A percentile compares a stretch with the other conserved stretches of the same genome.
Evolutionary conservation across 306 rosid genomes (phyloP).

Genomic region (Morella rubra): DNA sequence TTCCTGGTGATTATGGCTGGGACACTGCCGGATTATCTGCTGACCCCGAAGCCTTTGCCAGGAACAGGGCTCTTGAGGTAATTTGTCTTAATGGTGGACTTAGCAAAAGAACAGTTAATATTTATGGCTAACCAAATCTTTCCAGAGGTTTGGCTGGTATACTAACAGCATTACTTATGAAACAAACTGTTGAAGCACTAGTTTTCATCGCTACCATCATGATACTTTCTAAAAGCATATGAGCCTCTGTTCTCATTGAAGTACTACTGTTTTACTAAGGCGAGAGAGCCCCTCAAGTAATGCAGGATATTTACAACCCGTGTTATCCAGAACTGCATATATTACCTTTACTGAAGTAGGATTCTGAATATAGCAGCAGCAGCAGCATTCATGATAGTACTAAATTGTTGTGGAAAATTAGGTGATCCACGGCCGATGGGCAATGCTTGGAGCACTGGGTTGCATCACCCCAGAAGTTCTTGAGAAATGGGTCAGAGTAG

Average conservation of each 20-base stretch:
- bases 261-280: neutral
- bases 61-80: slow-evolving; percentile 93
- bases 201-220: too few relatives aligned
- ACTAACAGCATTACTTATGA: too few relatives aligned
- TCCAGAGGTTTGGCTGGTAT: too few relatives aligned
- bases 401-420: slow-evolving; percentile 14
- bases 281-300: neutral
- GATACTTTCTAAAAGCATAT: too few relatives aligned
- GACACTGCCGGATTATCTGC: slow-evolving; percentile 89
- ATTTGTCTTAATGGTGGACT: neutral
- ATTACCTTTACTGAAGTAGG: too few relatives aligned
- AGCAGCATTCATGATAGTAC: neutral
- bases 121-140: neutral
- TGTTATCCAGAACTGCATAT: neutral
- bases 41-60: slow-evolving; percentile 92
- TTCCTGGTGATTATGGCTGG: slow-evolving; percentile 91
- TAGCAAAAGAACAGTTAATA: neutral
- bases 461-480: slow-evolving; percentile 91
- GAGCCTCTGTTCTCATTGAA: neutral
- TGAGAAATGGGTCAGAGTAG: slow-evolving; percentile 60
- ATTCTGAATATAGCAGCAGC: neutral
- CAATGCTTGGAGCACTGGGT: slow-evolving; percentile 94
- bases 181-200: too few relatives aligned
- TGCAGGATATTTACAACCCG: neutral
- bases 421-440: slow-evolving; percentile 97